Conservation (phyloP, 768 basidiomycete genomes). For the Lactarius sp. region DNA sequence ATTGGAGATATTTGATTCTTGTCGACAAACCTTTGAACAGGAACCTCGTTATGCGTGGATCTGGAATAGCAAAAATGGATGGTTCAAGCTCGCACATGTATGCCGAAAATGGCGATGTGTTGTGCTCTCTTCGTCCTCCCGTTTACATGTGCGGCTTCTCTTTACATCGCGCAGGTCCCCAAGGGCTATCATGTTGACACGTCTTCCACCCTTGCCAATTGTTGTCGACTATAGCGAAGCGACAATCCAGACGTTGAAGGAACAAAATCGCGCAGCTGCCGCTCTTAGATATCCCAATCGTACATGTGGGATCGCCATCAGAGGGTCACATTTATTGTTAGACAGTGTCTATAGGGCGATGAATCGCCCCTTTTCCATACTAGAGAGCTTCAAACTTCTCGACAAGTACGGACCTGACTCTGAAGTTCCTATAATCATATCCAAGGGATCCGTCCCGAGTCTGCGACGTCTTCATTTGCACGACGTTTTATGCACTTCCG, state of each 20-base stretch:
- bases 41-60: background rate
- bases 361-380: background rate
- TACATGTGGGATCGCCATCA: background rate
- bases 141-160: background rate
- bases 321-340: no score
- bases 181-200: background rate
- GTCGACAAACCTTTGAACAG: background rate
- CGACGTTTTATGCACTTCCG: background rate
- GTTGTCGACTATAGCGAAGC: background rate
- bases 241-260: background rate
- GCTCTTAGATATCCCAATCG: background rate
- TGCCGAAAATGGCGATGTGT: slow-evolving; percentile 4
- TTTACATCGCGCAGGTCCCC: background rate
- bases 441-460: background rate
- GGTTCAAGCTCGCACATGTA: slow-evolving; percentile 13
- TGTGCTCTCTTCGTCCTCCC: background rate
- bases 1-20: slow-evolving; percentile 2
- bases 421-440: background rate
- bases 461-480: background rate
- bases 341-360: background rate
- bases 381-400: background rate
- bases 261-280: background rate
- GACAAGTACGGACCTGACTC: no score
- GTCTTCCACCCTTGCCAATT: background rate
- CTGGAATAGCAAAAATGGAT: slow-evolving; percentile 1